Evolutionary conservation across 2,329 filamentous ascomycete species (phyloP).

Genomic region (Thelonectria olida): DNA sequence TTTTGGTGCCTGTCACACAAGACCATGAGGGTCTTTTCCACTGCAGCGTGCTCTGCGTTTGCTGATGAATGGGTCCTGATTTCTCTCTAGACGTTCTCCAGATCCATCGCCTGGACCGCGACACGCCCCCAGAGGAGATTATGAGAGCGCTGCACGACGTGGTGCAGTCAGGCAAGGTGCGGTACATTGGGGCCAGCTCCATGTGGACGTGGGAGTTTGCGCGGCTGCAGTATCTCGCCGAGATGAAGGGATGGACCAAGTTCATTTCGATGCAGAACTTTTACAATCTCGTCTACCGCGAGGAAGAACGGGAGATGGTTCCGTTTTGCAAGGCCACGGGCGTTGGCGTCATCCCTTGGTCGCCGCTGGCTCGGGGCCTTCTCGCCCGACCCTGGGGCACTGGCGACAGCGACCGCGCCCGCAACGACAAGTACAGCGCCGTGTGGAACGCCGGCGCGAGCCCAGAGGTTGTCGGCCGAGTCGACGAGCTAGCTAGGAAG

Average conservation of each 20-base stretch:
- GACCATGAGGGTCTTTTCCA: background rate
- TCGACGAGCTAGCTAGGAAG: slow-evolving; percentile 65
- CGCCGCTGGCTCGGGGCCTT: slow-evolving; percentile 41
- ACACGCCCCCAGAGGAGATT: slow-evolving; percentile 57
- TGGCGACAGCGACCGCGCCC: slow-evolving; percentile 25
- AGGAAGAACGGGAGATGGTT: slow-evolving; percentile 62
- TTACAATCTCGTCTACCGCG: slow-evolving; percentile 64
- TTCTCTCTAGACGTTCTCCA: slow-evolving; percentile 61
- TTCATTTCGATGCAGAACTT: slow-evolving; percentile 68
- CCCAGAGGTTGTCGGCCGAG: slow-evolving; percentile 40
- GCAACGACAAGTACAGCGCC: slow-evolving; percentile 18
- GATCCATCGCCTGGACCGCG: slow-evolving; percentile 66
- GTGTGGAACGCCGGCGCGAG: slow-evolving; percentile 31
- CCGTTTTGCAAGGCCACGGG: slow-evolving; percentile 54
- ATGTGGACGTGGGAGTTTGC: slow-evolving; percentile 60
- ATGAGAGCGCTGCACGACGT: slow-evolving; percentile 69
- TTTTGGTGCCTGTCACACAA: background rate
- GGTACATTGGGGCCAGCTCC: slow-evolving; percentile 60
- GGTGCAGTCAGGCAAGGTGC: slow-evolving; percentile 62
- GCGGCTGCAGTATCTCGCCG: slow-evolving; percentile 59
- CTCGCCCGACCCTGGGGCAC: slow-evolving; percentile 38
- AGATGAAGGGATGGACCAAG: slow-evolving; percentile 63
- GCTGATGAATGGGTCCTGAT: slow-evolving; percentile 48
- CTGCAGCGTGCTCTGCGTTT: slow-evolving; percentile 4
- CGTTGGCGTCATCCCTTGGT: slow-evolving; percentile 52